These are phyloP conservation scores for Oryza nivara DNA, from an alignment of 176 grass and related monocot species.

Conservation along the genomic window DNA sequence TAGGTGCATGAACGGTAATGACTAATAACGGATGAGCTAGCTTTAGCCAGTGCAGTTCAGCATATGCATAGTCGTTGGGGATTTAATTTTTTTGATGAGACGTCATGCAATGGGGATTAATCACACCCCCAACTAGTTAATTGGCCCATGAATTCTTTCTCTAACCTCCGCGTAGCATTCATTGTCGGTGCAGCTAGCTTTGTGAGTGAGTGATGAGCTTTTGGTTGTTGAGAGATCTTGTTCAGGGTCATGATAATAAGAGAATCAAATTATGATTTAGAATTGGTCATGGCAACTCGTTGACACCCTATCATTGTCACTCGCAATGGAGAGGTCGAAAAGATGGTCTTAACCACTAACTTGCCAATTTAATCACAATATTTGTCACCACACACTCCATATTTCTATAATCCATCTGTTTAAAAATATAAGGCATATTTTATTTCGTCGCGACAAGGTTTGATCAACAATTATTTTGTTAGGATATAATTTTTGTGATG, in stretches of 20 bases:
- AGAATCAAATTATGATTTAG: slow-evolving; percentile 3
- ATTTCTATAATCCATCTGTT: no score
- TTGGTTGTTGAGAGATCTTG: slow-evolving; percentile 51
- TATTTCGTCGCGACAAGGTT: no score
- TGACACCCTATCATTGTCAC: neutral
- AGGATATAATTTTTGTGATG: no score
- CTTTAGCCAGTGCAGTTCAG: neutral
- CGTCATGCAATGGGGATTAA: neutral
- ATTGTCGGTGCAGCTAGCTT: slow-evolving; percentile 30
- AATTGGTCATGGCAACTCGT: neutral
- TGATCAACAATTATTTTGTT: no score
- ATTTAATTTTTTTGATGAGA: slow-evolving; percentile 7
- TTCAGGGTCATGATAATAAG: slow-evolving; percentile 9
- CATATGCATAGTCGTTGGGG: neutral
- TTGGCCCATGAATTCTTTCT: neutral
- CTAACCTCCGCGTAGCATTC: slow-evolving; percentile 20
- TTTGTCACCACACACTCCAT: neutral
- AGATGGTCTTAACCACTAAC: neutral
- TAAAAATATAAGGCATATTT: no score
- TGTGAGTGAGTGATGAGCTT: neutral
- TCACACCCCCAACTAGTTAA: neutral
- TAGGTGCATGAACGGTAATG: neutral
- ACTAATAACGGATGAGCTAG: slow-evolving; percentile 15
- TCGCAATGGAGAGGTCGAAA: slow-evolving; percentile 28
- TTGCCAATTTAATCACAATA: neutral